phyloP scores from a whole-genome alignment of 208 protist species.

The Crithidia expoeki region DNA sequence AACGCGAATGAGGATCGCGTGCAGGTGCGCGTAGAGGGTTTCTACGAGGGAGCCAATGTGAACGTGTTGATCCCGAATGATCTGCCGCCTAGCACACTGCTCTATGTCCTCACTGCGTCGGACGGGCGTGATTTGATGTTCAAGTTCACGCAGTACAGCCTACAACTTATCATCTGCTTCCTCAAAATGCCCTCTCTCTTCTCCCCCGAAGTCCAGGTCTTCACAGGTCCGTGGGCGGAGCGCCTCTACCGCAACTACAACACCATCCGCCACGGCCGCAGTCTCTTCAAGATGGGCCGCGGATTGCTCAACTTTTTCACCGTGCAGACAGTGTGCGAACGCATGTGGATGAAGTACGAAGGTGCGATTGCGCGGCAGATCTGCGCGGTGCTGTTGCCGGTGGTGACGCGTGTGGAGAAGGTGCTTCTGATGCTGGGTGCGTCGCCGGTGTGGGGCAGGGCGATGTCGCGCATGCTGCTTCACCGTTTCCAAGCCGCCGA shows the following conservation, averaged over 20 bases:
- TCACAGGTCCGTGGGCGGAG: slow-evolving; percentile 59
- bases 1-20: slow-evolving; percentile 60
- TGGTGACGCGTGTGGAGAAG: slow-evolving; percentile 27
- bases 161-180: slow-evolving; percentile 79
- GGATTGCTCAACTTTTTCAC: slow-evolving; percentile 82
- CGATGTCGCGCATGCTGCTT: slow-evolving; percentile 15
- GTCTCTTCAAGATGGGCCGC: slow-evolving; percentile 86
- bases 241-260: slow-evolving; percentile 84
- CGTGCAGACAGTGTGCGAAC: slow-evolving; percentile 63
- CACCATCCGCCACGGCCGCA: slow-evolving; percentile 86
- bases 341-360: slow-evolving; percentile 68
- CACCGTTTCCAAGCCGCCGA: slow-evolving; percentile 25
- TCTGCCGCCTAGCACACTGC: slow-evolving; percentile 74
- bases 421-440: slow-evolving; percentile 3
- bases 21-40: slow-evolving; percentile 84
- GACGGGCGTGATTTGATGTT: slow-evolving; percentile 86
- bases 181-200: slow-evolving; percentile 69
- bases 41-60: slow-evolving; percentile 51
- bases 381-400: slow-evolving; percentile 29
- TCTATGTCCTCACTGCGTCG: slow-evolving; percentile 87
- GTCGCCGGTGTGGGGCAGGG: slow-evolving; percentile 15
- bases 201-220: slow-evolving; percentile 49
- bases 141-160: slow-evolving; percentile 80
- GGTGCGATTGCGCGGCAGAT: slow-evolving; percentile 19
- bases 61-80: slow-evolving; percentile 81